Percentiles rank a stretch among this genome's conserved stretches.
Evolutionary conservation across 768 basidiomycete species (phyloP).

Genomic region (Krasilnikovozyma curviuscula): DNA sequence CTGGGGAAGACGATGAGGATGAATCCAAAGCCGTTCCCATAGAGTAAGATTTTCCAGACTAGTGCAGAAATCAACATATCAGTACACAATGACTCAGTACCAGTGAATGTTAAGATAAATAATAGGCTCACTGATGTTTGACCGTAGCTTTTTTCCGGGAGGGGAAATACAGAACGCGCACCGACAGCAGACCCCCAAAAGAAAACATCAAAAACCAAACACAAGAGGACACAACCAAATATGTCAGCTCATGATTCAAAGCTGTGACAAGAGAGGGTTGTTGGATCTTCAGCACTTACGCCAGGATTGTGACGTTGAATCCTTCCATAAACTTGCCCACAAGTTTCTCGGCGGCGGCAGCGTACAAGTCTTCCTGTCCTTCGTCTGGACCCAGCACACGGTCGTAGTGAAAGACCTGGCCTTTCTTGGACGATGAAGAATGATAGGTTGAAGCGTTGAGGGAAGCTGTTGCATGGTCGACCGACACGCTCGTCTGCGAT

Average conservation of each 20-base stretch:
- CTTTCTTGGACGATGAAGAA: constrained; percentile 34
- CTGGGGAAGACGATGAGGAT: background rate
- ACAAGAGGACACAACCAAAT: no score
- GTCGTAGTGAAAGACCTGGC: constrained; percentile 78
- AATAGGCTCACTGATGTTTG: no score
- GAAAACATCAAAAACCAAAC: no score
- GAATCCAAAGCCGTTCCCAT: constrained; percentile 59
- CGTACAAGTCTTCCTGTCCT: constrained; percentile 70
- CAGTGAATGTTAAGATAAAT: no score
- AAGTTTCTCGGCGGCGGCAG: constrained; percentile 53
- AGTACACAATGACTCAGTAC: no score
- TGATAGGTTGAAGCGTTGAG: constrained; percentile 25
- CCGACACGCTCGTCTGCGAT: constrained; percentile 53
- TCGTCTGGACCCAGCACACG: constrained; percentile 74
- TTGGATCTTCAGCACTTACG: constrained; percentile 30
- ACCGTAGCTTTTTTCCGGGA: constrained; percentile 38
- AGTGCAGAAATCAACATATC: no score
- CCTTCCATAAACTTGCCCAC: constrained; percentile 75
- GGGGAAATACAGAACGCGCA: no score
- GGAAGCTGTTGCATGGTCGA: constrained; percentile 39
- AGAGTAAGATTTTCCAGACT: constrained; percentile 88
- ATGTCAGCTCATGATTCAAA: background rate
- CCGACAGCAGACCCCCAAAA: no score
- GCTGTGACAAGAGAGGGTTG: background rate
- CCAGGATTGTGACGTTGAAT: constrained; percentile 92